Evolutionary conservation across 768 basidiomycete genomes (phyloP).

Genomic region (Mycena polygramma): DNA sequence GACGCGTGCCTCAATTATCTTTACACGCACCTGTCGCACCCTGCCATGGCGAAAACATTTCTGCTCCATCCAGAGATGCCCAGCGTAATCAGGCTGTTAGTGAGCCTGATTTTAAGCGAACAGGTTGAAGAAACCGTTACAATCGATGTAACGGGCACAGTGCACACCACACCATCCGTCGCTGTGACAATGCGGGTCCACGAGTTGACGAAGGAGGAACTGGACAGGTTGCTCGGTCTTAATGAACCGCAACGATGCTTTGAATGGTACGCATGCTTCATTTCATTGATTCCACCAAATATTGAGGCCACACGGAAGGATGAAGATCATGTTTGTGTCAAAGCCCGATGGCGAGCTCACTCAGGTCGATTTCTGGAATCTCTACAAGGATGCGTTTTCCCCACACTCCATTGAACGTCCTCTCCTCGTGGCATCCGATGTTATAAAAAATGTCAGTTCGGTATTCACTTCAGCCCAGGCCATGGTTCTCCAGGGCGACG

Average conservation of each 20-base stretch:
- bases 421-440: conserved; percentile 88
- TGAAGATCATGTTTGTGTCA: conserved; percentile 88
- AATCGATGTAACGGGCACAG: conserved; percentile 70
- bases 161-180: conserved; percentile 70
- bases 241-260: conserved; percentile 86
- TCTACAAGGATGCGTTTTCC: conserved; percentile 88
- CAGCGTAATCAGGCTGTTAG: conserved; percentile 75
- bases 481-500: conserved; percentile 82
- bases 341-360: conserved; percentile 86
- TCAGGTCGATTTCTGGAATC: conserved; percentile 95
- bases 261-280: conserved; percentile 72
- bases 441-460: conserved; percentile 91
- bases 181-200: conserved; percentile 66
- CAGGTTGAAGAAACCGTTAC: conserved; percentile 78
- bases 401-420: conserved; percentile 68
- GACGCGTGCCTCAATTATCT: conserved; percentile 82
- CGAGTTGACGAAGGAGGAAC: conserved; percentile 79
- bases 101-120: conserved; percentile 75
- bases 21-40: conserved; percentile 80
- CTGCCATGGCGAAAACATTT: conserved; percentile 83
- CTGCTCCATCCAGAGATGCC: conserved; percentile 79
- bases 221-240: conserved; percentile 67
- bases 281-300: not conserved
- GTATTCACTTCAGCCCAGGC: conserved; percentile 91
- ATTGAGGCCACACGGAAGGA: conserved; percentile 66